Base-by-base conservation (phyloP, 73 alveolate species). In the Symbiodinium pilosum region DNA sequence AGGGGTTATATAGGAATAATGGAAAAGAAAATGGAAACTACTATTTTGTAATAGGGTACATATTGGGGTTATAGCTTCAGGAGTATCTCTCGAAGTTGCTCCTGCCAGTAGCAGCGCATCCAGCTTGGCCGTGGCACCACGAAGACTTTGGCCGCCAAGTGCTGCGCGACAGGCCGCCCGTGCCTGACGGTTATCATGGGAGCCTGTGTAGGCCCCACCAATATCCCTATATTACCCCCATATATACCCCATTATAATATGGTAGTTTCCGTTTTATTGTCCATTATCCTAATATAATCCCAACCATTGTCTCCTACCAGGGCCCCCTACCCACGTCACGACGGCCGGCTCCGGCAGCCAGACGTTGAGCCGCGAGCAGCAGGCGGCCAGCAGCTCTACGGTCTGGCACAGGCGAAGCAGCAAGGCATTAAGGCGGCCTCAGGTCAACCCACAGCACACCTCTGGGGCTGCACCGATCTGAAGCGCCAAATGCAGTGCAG, bases 341-440 rank as follows among this genome's bases (percentile, higher is more conserved):
- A 91, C 96, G 18, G 77, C 96, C 9, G 96, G 96, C 75, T 91
- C 96, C 7, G 96, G 96, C 73, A 91, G 96, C 96, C 96, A 91
- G 24, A 91, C 96, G 47, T 91, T 91, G 54, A 91, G 96, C 38
- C 77, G 96, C 36, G 75, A 84, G 96, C 96, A 91, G 96, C 88
- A 64, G 41, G 87, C 77, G 32, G 96, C 96, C 51, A 91, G 77
- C 77, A 91, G 42, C 52, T 91, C 96, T 39, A 91, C 96, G 51
- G 96, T 91, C 96, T 91, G 84, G 47, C 43, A 36, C 18, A 16
- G 12, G 4, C 68, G 24, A 47, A 24, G 68, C 68, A 51, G 34
- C 20, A n/a, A n/a, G 59, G 59, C 81, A 56, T 3, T n/a, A 24
- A 38, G 9, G 81, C 81, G 30, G 81, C 12, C 81, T 64, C 38